Evolutionary conservation across 352 stramenopile genomes (phyloP), one percentile per base, ranked within the genome.

Genomic region (Phytophthora chlamydospora): DNA sequence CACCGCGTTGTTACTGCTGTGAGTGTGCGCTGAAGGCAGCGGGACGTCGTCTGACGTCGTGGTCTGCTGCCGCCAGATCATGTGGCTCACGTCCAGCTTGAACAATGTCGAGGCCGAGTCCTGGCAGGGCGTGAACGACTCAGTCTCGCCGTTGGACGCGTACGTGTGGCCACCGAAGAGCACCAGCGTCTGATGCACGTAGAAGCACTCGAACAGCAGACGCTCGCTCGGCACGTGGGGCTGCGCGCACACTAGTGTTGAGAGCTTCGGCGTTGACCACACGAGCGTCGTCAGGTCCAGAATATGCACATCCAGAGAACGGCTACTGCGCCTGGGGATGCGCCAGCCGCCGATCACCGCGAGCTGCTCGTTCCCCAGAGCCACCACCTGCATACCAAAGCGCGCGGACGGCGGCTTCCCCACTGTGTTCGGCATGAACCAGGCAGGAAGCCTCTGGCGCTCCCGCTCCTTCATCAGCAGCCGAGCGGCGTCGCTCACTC

Each of bases 31-130:
- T 3, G 41, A 5, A 17, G 68, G 72, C 13, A 70, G 17, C 17
- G 60, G 11, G 17, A 54, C 34, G n/a, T 51, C 51, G 2, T 29
- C 39, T 12, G 60, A 35, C 11, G 17, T 39, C 40, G 53, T 39
- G 29, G 74, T 64, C 13, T 89, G 78, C 2, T 68, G 65, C 6
- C 80, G 75, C 80, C 83, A 92, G 58, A 92, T 88, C 81, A 92
- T 90, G 35, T 66, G 74, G 12, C 66, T 58, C 21, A 88, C 32
- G 33, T 90, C 77, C 31, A 92, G 72, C 29, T 83, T 89, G 65
- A 82, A 92, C 17, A 90, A 35, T 36, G 59, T 49, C 0, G 61
- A 59, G 4, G 51, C 54, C 5, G 68, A 35, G 16, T 84, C 75
- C 17, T 66, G 44, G 7, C 66, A 74, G 4, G 52, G 33, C 11